A percentile compares a stretch with the other conserved stretches of the same genome.
phyloP scores from a whole-genome alignment of 164 flowering plant species.

The Sedum album region DNA sequence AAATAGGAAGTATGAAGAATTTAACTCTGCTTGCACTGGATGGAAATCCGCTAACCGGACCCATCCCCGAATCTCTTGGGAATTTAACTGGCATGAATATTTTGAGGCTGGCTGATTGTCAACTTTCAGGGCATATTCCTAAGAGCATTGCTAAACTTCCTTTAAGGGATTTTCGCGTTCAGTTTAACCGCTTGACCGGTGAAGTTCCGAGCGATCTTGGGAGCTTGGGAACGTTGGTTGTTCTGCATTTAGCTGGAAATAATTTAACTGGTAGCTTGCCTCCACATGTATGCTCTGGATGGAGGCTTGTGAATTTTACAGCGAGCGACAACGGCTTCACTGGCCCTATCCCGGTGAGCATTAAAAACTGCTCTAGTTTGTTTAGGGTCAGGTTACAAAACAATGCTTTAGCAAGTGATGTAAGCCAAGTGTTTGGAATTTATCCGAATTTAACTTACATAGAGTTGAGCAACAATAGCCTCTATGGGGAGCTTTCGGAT shows the following conservation, averaged over 20 bases:
- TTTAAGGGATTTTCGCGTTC: slow-evolving; percentile 11
- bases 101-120: slow-evolving; percentile 15
- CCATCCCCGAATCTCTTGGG: slow-evolving; percentile 14
- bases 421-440: slow-evolving; percentile 22
- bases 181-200: slow-evolving; percentile 17
- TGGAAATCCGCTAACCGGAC: slow-evolving; percentile 13
- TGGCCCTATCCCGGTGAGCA: slow-evolving; percentile 23
- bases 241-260: slow-evolving; percentile 12
- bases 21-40: slow-evolving; percentile 2
- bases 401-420: slow-evolving; percentile 17
- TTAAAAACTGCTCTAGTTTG: slow-evolving; percentile 22
- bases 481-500: slow-evolving; percentile 19
- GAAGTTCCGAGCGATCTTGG: slow-evolving; percentile 14
- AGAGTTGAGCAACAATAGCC: slow-evolving; percentile 22
- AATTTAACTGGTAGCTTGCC: slow-evolving; percentile 24
- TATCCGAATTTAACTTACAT: slow-evolving; percentile 25
- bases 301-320: slow-evolving; percentile 15
- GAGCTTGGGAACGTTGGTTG: slow-evolving; percentile 11
- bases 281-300: slow-evolving; percentile 17
- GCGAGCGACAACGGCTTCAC: slow-evolving; percentile 15
- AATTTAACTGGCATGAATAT: slow-evolving; percentile 16
- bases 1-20: slow-evolving; percentile 19
- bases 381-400: slow-evolving; percentile 19
- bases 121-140: slow-evolving; percentile 22
- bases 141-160: not conserved